Base-by-base conservation (phyloP, 2,329 filamentous ascomycete species). In the Neurospora sp. region DNA sequence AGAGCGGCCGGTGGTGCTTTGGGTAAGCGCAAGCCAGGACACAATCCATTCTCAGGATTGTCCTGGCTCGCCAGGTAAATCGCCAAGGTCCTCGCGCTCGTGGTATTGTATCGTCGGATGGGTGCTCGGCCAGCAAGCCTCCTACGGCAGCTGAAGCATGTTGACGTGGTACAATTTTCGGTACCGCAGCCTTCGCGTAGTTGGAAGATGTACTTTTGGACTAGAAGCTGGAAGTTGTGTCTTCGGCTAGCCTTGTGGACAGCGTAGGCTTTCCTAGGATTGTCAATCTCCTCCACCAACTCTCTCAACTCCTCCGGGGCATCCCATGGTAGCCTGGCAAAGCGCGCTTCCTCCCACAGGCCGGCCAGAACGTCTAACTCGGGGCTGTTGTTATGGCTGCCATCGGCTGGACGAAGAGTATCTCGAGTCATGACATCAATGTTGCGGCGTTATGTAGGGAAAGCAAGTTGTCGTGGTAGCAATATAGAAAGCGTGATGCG, bases 11-110 rank as follows among this genome's bases (percentile, higher is more conserved):
- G 81, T 0, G 82, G 79, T 17, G 80, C 79, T 67, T 80, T 81
- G 1, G 82, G 79, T 5, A 80, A 77, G 66, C 80, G 79, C 17
- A 88, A 78, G 28, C 81, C 78, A 1, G 84, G 84, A 67, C 93
- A 97, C 0, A 97, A 82, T 2, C 87, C 88, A 70, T 82, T 84
- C 72, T 92, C 89, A 0, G 93, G 88, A 73, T 96, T 88, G 75
- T 94, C 91, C 76, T 93, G 89, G 75, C 90, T 92, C 10, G 93
- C 92, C 67, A 97, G 84, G 76, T 92, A 92, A 69, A 92, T 87
- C 12, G 93, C 93, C 39, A 97, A 81, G 1, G 91, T 92, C 75
- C 92, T 87, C 8, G 93, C 93, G 76, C 92, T 97, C 66, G 93
- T 88, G 28, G 90, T 86, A 70, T 91, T 97, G 75, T 94, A 96